Evolutionary conservation across 2,329 filamentous ascomycete species (phyloP).

Genomic region (Hypoxylon rubiginosum): DNA sequence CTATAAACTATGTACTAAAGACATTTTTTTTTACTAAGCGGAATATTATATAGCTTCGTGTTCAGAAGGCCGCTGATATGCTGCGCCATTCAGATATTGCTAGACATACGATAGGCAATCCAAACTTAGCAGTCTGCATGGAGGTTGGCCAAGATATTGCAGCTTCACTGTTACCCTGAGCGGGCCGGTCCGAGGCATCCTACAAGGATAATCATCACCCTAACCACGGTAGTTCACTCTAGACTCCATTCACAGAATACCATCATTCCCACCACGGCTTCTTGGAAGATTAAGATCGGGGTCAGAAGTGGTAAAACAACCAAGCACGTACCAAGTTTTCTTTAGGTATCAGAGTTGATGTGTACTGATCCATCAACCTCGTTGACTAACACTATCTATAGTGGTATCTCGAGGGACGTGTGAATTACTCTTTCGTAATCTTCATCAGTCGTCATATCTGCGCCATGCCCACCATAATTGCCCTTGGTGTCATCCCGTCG

Average conservation of each 20-base stretch:
- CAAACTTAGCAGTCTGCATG: not conserved
- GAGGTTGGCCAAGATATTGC: not conserved
- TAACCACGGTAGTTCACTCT: not conserved
- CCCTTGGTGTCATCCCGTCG: constrained; percentile 11
- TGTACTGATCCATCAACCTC: constrained; percentile 50
- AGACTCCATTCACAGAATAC: not conserved
- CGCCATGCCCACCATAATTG: constrained; percentile 7
- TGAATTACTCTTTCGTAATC: constrained; percentile 48
- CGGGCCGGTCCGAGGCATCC: constrained; percentile 3
- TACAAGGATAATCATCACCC: not conserved
- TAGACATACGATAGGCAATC: not conserved
- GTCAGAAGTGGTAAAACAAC: not conserved
- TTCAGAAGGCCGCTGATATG: not conserved
- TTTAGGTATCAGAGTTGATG: constrained; percentile 1
- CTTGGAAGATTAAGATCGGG: not conserved
- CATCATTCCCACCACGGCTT: not conserved
- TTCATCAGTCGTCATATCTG: constrained; percentile 47
- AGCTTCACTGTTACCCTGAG: constrained; percentile 5
- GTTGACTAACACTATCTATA: constrained; percentile 23
- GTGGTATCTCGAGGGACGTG: constrained; percentile 47
- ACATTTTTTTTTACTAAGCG: constrained; percentile 18
- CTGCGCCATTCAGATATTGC: not conserved
- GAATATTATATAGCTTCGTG: not conserved
- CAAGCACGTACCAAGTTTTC: constrained; percentile 12
- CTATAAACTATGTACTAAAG: not conserved